These are phyloP conservation scores for Rhododendron ovatum DNA, from an alignment of 148 eudicot genomes.

Conservation along the genomic window DNA sequence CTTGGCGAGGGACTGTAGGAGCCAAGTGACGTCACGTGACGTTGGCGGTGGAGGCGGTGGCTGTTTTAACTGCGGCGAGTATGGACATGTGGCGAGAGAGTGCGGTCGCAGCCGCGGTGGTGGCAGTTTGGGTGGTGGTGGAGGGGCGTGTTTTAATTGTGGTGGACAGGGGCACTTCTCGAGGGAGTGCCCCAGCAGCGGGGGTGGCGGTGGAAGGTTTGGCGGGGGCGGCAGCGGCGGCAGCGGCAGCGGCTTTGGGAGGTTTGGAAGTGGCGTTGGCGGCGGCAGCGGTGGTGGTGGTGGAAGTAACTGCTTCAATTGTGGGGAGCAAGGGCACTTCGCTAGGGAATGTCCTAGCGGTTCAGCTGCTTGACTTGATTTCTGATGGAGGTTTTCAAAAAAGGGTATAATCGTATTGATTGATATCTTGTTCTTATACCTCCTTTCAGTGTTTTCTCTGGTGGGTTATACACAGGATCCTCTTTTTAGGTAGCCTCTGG, in stretches of 20 bases:
- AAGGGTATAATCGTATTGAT: slow-evolving; percentile 11
- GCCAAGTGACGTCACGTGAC: not conserved
- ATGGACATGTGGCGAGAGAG: slow-evolving; percentile 34
- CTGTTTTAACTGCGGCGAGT: slow-evolving; percentile 29
- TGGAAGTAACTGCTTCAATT: slow-evolving; percentile 25
- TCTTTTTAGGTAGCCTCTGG: slow-evolving; percentile 4
- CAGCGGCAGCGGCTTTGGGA: slow-evolving; percentile 16
- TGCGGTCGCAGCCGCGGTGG: slow-evolving; percentile 14
- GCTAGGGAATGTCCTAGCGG: slow-evolving; percentile 47
- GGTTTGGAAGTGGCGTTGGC: slow-evolving; percentile 25
- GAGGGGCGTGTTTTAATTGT: slow-evolving; percentile 22
- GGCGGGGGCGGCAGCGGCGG: slow-evolving; percentile 25
- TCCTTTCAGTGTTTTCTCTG: slow-evolving; percentile 3
- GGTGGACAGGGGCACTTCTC: slow-evolving; percentile 43
- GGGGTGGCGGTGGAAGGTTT: slow-evolving; percentile 20
- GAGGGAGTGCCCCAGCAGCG: slow-evolving; percentile 38
- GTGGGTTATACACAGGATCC: slow-evolving; percentile 10
- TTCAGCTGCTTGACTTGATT: not conserved
- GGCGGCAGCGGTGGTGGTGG: slow-evolving; percentile 10
- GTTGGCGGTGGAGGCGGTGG: slow-evolving; percentile 31
- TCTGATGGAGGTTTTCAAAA: not conserved
- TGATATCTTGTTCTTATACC: slow-evolving; percentile 4
- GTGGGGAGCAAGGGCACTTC: slow-evolving; percentile 42
- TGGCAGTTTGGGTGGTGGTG: slow-evolving; percentile 11
- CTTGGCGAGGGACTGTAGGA: slow-evolving; percentile 29